Percentiles rank a stretch among this genome's conserved stretches.
Conservation (phyloP, 2,329 filamentous ascomycete genomes). For the Paecilomyces fulvus region DNA sequence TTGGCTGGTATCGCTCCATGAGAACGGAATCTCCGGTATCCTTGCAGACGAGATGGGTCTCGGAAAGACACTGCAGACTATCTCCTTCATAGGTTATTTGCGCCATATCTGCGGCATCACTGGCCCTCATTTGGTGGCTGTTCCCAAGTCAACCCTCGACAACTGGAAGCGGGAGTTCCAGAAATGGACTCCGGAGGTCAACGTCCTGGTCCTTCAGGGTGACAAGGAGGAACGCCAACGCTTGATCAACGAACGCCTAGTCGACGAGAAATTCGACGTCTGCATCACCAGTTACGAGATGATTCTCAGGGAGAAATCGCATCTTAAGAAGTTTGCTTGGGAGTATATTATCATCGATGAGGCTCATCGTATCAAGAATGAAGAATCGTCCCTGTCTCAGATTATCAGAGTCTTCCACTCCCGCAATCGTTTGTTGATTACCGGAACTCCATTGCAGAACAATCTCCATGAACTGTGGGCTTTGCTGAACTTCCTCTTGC, state of each 20-base stretch:
- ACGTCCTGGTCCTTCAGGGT: conserved; percentile 87
- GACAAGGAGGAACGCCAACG: conserved; percentile 85
- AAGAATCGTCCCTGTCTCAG: conserved; percentile 92
- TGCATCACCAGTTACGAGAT: conserved; percentile 99
- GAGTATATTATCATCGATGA: conserved; percentile 99
- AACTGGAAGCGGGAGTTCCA: conserved; percentile 97
- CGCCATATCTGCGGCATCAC: conserved; percentile 82
- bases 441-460: conserved; percentile 93
- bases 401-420: conserved; percentile 96
- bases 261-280: conserved; percentile 93
- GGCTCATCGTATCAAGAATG: conserved; percentile 97
- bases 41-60: conserved; percentile 98
- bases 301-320: conserved; percentile 89
- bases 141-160: conserved; percentile 94
- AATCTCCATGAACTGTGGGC: conserved; percentile 98
- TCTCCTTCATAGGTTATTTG: conserved; percentile 90
- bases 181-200: conserved; percentile 90
- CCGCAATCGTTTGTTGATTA: conserved; percentile 88
- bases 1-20: conserved; percentile 94
- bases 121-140: conserved; percentile 82
- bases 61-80: conserved; percentile 95
- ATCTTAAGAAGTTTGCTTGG: conserved; percentile 97
- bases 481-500: conserved; percentile 91
- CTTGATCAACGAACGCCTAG: conserved; percentile 82
- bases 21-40: conserved; percentile 98